These are phyloP conservation scores for Exophiala bonariae DNA, from an alignment of 2,329 filamentous ascomycete genomes.

Conservation along the genomic window DNA sequence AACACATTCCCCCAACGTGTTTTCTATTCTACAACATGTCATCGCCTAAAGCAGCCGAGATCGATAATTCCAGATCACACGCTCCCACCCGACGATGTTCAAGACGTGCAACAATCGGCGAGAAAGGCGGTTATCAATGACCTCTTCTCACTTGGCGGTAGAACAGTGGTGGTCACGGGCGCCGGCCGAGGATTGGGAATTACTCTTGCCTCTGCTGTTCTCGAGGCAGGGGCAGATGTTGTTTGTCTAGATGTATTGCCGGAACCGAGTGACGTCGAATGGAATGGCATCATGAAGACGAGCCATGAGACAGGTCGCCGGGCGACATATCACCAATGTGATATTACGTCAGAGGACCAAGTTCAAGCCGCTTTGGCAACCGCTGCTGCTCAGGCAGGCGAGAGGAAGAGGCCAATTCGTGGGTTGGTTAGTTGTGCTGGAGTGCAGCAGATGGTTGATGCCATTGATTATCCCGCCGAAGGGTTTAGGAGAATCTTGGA, in stretches of 20 bases:
- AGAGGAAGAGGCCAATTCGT: slow-evolving; percentile 59
- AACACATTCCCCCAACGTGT: too few relatives aligned
- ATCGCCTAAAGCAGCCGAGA: too few relatives aligned
- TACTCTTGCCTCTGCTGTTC: slow-evolving; percentile 48
- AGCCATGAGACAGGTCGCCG: slow-evolving; percentile 31
- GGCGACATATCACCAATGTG: slow-evolving; percentile 73
- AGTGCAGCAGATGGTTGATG: slow-evolving; percentile 43
- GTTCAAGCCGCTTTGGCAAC: slow-evolving; percentile 67
- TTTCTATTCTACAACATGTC: too few relatives aligned
- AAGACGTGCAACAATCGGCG: too few relatives aligned
- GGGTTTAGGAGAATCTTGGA: slow-evolving; percentile 34
- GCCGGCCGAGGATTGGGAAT: slow-evolving; percentile 54
- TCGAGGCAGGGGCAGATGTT: slow-evolving; percentile 52
- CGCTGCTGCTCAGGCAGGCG: slow-evolving; percentile 69
- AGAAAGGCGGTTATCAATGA: too few relatives aligned
- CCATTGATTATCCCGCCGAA: slow-evolving; percentile 19
- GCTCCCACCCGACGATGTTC: too few relatives aligned
- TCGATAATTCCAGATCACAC: too few relatives aligned
- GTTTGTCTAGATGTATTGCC: slow-evolving; percentile 51
- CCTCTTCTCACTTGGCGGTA: slow-evolving; percentile 49
- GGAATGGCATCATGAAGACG: slow-evolving; percentile 40
- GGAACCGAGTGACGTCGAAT: slow-evolving; percentile 47
- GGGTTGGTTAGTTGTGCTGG: slow-evolving; percentile 42
- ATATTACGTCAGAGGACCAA: slow-evolving; percentile 70
- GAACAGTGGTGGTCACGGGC: slow-evolving; percentile 48